These are phyloP conservation scores for Debaryomyces castellii DNA, from an alignment of 805 yeast genomes.

Conservation along the genomic window DNA sequence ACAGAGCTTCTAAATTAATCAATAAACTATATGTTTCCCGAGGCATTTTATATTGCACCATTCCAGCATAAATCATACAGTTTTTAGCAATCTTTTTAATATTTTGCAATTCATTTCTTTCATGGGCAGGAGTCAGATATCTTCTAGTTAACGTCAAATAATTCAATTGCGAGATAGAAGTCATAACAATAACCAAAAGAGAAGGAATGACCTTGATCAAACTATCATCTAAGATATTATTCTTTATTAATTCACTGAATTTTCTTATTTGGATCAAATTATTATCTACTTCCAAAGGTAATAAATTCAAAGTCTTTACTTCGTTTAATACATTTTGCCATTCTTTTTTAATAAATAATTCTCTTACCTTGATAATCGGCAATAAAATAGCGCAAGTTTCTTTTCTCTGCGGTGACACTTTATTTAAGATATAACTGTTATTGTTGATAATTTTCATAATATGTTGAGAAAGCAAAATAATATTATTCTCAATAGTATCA, in stretches of 20 bases:
- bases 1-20: slow-evolving; percentile 58
- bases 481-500: slow-evolving; percentile 47
- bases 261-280: slow-evolving; percentile 60
- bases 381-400: slow-evolving; percentile 67
- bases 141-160: slow-evolving; percentile 41
- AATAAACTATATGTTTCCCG: slow-evolving; percentile 73
- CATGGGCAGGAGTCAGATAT: slow-evolving; percentile 47
- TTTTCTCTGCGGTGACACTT: slow-evolving; percentile 53
- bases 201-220: slow-evolving; percentile 79
- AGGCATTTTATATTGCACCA: slow-evolving; percentile 92
- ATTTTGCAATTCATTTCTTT: slow-evolving; percentile 50
- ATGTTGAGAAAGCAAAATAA: slow-evolving; percentile 47
- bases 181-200: slow-evolving; percentile 78
- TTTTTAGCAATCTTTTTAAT: slow-evolving; percentile 68
- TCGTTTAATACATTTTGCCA: slow-evolving; percentile 58
- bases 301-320: slow-evolving; percentile 58
- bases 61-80: slow-evolving; percentile 93
- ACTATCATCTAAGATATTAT: slow-evolving; percentile 62
- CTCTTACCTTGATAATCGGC: slow-evolving; percentile 67
- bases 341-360: slow-evolving; percentile 50
- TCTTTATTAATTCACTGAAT: slow-evolving; percentile 60
- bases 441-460: slow-evolving; percentile 47
- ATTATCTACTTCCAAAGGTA: slow-evolving; percentile 54
- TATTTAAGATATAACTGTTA: slow-evolving; percentile 59
- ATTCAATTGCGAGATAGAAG: slow-evolving; percentile 62